Evolutionary conservation across 2,329 filamentous ascomycete genomes (phyloP).

Genomic region (Ophiostoma triangulosporum): DNA sequence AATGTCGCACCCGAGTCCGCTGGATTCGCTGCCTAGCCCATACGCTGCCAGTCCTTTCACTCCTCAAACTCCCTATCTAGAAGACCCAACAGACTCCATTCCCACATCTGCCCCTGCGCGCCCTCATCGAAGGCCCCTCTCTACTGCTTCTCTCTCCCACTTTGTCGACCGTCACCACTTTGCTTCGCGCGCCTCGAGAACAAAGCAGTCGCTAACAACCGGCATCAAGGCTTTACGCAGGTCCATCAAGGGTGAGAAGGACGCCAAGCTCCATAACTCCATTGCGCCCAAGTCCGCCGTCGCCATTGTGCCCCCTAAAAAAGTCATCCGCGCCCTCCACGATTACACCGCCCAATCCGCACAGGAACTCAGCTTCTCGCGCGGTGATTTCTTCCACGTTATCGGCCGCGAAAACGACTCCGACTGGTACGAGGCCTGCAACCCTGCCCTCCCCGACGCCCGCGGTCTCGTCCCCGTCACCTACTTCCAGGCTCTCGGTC

Average conservation of each 20-base stretch:
- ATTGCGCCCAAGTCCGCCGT: slow-evolving; percentile 76
- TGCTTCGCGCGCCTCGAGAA: not conserved
- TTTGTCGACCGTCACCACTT: not conserved
- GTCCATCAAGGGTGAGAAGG: slow-evolving; percentile 84
- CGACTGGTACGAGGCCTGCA: slow-evolving; percentile 98
- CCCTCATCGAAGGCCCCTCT: not conserved
- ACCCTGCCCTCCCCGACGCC: slow-evolving; percentile 74
- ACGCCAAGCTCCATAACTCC: slow-evolving; percentile 56
- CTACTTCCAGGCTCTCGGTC: slow-evolving; percentile 85
- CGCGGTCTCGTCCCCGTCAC: slow-evolving; percentile 85
- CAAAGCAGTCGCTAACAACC: slow-evolving; percentile 30
- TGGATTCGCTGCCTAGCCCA: not conserved
- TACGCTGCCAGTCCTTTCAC: not conserved
- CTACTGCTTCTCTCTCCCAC: not conserved
- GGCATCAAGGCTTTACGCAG: slow-evolving; percentile 59
- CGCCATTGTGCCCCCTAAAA: slow-evolving; percentile 84
- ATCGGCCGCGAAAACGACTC: slow-evolving; percentile 87
- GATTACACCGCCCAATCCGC: slow-evolving; percentile 67
- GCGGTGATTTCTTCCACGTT: slow-evolving; percentile 96
- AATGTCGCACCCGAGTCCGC: not conserved
- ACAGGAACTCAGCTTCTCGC: slow-evolving; percentile 79
- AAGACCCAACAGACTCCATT: not conserved
- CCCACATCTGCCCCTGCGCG: not conserved
- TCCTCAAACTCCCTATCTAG: not conserved
- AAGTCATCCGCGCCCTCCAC: slow-evolving; percentile 95